Evolutionary conservation across 345 rosid species (phyloP), one percentile per base, ranked within the genome.

Genomic region (Eucalyptus coolabah): DNA sequence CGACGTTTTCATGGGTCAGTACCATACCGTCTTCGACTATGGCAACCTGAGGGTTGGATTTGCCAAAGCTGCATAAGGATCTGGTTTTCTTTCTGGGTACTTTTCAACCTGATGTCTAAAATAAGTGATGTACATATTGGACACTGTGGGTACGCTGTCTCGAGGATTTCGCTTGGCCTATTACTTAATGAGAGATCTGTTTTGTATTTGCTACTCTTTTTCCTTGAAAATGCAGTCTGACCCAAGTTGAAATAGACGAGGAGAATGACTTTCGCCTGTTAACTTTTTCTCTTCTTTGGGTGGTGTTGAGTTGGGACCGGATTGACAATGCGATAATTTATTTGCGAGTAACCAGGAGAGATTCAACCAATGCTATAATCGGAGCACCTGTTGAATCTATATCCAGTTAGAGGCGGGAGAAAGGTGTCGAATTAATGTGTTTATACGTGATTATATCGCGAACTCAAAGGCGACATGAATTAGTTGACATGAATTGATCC

Each of bases 21-120:
- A 92, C 91, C 99, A 97, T 83, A 95, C 99, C 3, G 95, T 97
- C 37, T 96, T 96, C 42, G 99, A 97, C 95, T 96, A 94, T 40
- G 98, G 99, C 45, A 95, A 96, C 45, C 91, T 93, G 93, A 92
- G 92, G 86, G 95, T 97, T 72, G 99, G 99, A 81, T 96, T 97
- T 56, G 98, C 99, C 24, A 96, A 97, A 93, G 96, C 99, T 50
- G 93, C 94, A 5, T 97, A 90, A 92, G 44, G 34, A 60, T 88
- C 28, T 77, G 85, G 82, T 69, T 34, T 69, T 69, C 82, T 34
- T 69, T 34, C 82, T 69, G 82, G 82, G 44, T 69, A 34, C 82
- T 69, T 21, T 11, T 6, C 12, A 77, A 77, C 28, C 85, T 40
- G 47, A 77, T 21, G 85, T 24, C 24, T 28, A 7, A 77, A 77